Percentiles rank a stretch among this genome's conserved stretches.
phyloP scores from a whole-genome alignment of 2,329 filamentous ascomycete species.

The Apiospora sp. region DNA sequence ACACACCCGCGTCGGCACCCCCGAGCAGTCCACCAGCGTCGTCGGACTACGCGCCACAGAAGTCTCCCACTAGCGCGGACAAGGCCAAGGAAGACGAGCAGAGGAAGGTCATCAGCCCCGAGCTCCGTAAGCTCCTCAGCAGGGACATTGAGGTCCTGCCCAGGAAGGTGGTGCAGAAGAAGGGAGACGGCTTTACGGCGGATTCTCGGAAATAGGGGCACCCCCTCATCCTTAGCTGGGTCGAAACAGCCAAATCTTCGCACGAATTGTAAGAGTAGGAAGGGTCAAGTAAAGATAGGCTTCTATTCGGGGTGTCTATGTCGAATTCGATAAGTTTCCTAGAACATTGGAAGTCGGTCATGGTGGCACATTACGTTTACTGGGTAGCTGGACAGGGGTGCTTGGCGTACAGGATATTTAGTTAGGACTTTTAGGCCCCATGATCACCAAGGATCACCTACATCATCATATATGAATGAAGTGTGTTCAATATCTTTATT shows the following conservation, averaged over 20 bases:
- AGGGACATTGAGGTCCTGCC: slow-evolving; percentile 44
- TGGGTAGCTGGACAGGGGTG: not conserved
- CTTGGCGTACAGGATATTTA: not conserved
- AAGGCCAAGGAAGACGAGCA: slow-evolving; percentile 47
- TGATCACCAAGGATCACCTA: not conserved
- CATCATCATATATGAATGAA: not conserved
- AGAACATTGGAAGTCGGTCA: not conserved
- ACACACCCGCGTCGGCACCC: slow-evolving; percentile 26
- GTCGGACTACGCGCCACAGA: slow-evolving; percentile 24
- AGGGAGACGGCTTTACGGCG: slow-evolving; percentile 36
- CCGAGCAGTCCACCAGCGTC: slow-evolving; percentile 16
- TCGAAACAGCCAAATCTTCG: not conserved
- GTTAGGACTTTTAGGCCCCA: not conserved
- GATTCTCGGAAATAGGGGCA: slow-evolving; percentile 31
- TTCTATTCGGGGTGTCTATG: not conserved
- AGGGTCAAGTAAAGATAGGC: not conserved
- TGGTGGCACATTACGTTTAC: not conserved
- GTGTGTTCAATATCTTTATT: not conserved
- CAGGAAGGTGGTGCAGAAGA: slow-evolving; percentile 37
- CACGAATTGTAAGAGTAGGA: not conserved
- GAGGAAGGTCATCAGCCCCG: slow-evolving; percentile 62
- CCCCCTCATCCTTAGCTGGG: not conserved
- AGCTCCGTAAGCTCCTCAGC: slow-evolving; percentile 62
- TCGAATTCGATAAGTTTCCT: not conserved
- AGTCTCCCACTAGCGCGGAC: slow-evolving; percentile 40